These are phyloP conservation scores for Lunularia cruciata DNA, from an alignment of 225 moss, liverwort and hornwort genomes.

Conservation along the genomic window DNA sequence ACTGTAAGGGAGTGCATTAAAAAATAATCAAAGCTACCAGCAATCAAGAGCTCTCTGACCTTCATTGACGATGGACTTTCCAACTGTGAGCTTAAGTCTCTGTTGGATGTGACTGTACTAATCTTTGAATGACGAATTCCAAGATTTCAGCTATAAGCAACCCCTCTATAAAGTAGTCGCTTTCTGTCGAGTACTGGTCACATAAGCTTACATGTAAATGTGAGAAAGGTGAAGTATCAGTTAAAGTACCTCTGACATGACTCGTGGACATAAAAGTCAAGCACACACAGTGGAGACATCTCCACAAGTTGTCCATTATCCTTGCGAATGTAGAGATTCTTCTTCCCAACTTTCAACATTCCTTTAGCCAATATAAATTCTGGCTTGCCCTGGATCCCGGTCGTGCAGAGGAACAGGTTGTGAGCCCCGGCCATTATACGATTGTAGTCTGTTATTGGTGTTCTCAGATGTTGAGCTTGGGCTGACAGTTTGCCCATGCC, in stretches of 20 bases:
- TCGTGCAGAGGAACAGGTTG: conserved; percentile 72
- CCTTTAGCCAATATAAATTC: conserved; percentile 73
- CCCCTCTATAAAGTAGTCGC: no score
- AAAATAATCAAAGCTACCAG: not conserved
- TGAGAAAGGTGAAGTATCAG: no score
- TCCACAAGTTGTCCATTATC: conserved; percentile 65
- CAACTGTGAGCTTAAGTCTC: no score
- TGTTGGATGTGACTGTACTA: not conserved
- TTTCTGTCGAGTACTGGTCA: no score
- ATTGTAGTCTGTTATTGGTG: conserved; percentile 76
- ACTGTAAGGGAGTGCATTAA: not conserved
- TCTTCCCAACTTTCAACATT: conserved; percentile 87
- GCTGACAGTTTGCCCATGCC: conserved; percentile 76
- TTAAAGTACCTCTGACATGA: conserved; percentile 76
- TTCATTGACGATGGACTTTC: no score
- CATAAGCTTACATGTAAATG: no score
- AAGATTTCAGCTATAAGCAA: not conserved
- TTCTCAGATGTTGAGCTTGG: conserved; percentile 69
- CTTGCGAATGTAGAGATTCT: conserved; percentile 78
- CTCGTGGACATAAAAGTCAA: conserved; percentile 95
- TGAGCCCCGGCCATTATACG: conserved; percentile 66
- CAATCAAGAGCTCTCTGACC: no score
- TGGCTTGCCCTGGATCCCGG: conserved; percentile 56
- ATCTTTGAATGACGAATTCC: no score
- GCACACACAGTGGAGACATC: conserved; percentile 84